phyloP scores from a whole-genome alignment of 768 basidiomycete species.

The Mycena pura region DNA sequence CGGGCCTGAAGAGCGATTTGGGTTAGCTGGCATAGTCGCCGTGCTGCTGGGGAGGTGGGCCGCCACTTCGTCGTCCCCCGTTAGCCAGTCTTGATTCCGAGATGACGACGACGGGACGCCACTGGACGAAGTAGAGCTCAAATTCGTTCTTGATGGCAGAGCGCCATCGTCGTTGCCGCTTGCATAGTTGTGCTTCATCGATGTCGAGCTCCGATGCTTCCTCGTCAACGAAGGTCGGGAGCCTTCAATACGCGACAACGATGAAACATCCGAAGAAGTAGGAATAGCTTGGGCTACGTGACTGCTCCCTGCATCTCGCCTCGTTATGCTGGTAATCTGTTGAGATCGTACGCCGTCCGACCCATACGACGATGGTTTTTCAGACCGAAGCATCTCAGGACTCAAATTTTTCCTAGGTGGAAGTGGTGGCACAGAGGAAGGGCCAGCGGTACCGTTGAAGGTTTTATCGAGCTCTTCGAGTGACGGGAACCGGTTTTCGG shows the following conservation, averaged over 20 bases:
- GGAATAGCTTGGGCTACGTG: neutral
- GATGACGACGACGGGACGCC: constrained; percentile 16
- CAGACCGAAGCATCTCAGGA: constrained; percentile 27
- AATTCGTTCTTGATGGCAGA: neutral
- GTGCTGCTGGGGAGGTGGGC: constrained; percentile 14
- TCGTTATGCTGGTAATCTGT: constrained; percentile 60
- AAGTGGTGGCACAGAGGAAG: constrained; percentile 7
- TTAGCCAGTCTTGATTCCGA: constrained; percentile 70
- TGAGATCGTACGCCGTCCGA: constrained; percentile 58
- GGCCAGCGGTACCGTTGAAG: constrained; percentile 14
- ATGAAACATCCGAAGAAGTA: constrained; percentile 10
- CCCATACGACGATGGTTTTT: constrained; percentile 27
- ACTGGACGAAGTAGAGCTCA: constrained; percentile 11
- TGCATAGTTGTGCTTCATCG: constrained; percentile 46
- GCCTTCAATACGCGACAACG: constrained; percentile 1
- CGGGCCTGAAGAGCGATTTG: neutral
- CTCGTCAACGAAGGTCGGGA: constrained; percentile 54
- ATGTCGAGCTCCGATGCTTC: constrained; percentile 55
- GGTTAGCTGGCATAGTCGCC: constrained; percentile 24
- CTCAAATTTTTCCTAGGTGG: constrained; percentile 11
- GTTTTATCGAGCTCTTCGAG: constrained; percentile 76
- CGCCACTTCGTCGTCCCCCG: constrained; percentile 63
- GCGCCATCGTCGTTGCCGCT: constrained; percentile 15
- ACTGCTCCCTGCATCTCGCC: constrained; percentile 46
- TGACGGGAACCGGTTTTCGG: constrained; percentile 85